Conservation (phyloP, 495 filamentous ascomycete genomes). For the Podospora tetraspora region DNA sequence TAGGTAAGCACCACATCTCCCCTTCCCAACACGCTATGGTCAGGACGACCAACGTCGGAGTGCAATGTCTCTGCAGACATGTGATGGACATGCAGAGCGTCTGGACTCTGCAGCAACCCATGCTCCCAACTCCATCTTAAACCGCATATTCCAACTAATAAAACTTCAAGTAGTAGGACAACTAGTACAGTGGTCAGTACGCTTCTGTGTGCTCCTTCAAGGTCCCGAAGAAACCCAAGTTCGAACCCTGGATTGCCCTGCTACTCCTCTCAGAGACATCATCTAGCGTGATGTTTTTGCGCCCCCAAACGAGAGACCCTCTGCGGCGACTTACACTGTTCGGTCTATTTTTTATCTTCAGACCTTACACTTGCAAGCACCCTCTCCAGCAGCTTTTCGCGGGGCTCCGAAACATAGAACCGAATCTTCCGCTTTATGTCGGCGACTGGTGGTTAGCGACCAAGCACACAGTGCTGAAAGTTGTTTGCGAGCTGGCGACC, state of each 20-base stretch:
- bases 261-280: not conserved
- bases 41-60: not conserved
- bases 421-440: slow-evolving; percentile 62
- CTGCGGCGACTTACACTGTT: not conserved
- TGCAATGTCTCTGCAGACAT: not conserved
- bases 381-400: slow-evolving; percentile 72
- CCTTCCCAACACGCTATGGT: not conserved
- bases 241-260: slow-evolving; percentile 4
- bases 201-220: not conserved
- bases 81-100: too few species aligned
- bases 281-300: not conserved
- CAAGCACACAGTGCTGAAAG: not conserved
- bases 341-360: slow-evolving; percentile 23
- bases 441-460: not conserved
- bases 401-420: slow-evolving; percentile 58
- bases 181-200: slow-evolving; percentile 4
- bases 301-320: not conserved
- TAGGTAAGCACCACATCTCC: not conserved
- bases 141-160: not conserved
- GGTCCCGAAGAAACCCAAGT: slow-evolving; percentile 10
- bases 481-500: slow-evolving; percentile 24
- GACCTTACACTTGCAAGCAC: slow-evolving; percentile 71
- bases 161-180: not conserved
- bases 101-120: not conserved
- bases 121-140: not conserved